A percentile compares a stretch with the other conserved stretches of the same genome.
Conservation (phyloP, 225 moss, liverwort and hornwort species). For the Lunularia cruciata region DNA sequence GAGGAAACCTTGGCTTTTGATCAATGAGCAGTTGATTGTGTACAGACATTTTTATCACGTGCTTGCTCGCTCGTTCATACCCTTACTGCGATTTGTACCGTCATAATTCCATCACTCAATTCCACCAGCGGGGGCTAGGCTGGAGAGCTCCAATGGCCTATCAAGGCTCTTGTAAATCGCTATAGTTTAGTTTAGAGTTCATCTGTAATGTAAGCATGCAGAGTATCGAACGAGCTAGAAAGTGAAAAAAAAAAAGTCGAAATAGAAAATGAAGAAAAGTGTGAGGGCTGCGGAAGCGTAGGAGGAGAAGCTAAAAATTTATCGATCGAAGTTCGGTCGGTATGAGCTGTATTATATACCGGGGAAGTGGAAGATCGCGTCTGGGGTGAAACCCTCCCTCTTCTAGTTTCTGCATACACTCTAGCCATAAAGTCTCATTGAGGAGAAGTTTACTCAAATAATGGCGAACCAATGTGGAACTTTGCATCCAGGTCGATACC, state of each 20-base stretch:
- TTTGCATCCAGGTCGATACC: background rate
- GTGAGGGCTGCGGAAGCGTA: slow-evolving; percentile 7
- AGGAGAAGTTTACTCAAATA: too few species aligned
- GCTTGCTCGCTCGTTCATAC: slow-evolving; percentile 13
- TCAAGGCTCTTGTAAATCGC: background rate
- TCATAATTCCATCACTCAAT: background rate
- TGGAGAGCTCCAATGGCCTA: background rate
- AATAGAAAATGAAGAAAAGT: background rate
- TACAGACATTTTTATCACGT: background rate
- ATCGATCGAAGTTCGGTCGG: slow-evolving; percentile 6
- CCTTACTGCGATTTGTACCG: background rate
- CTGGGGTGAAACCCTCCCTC: slow-evolving; percentile 14
- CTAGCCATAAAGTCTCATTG: too few species aligned
- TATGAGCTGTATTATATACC: slow-evolving; percentile 11
- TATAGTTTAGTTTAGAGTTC: background rate
- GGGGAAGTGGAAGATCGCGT: slow-evolving; percentile 3
- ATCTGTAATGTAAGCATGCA: background rate
- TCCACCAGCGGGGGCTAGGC: background rate
- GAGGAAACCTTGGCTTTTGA: background rate
- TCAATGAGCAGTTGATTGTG: slow-evolving; percentile 1
- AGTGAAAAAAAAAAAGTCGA: background rate
- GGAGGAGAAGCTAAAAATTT: slow-evolving; percentile 3
- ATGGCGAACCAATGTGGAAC: too few species aligned
- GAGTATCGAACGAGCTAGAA: background rate
- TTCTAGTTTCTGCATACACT: background rate